A percentile compares a stretch with the other conserved stretches of the same genome.
phyloP scores from a whole-genome alignment of 2,329 filamentous ascomycete species.

The Aspergillus jensenii region DNA sequence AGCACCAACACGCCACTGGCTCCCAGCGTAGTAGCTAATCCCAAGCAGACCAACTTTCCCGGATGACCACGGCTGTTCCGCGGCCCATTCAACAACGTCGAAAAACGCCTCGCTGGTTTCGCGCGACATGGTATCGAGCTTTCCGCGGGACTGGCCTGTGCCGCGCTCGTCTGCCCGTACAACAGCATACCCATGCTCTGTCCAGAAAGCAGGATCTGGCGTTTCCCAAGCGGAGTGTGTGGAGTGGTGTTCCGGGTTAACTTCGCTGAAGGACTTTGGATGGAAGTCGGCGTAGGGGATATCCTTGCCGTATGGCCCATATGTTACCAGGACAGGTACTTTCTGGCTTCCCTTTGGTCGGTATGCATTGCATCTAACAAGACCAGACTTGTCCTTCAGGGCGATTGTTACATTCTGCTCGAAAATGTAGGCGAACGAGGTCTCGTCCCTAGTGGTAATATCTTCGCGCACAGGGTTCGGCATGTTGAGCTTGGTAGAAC shows the following conservation, averaged over 20 bases:
- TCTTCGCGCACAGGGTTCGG: slow-evolving; percentile 30
- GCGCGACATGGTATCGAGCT: slow-evolving; percentile 54
- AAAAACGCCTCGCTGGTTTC: slow-evolving; percentile 54
- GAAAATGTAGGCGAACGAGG: slow-evolving; percentile 47
- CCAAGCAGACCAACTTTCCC: slow-evolving; percentile 54
- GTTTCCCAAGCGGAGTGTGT: slow-evolving; percentile 61
- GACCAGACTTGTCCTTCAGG: slow-evolving; percentile 39
- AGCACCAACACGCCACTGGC: slow-evolving; percentile 57
- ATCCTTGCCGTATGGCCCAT: slow-evolving; percentile 73
- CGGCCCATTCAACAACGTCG: slow-evolving; percentile 54
- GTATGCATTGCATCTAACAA: slow-evolving; percentile 54
- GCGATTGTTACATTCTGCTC: slow-evolving; percentile 51
- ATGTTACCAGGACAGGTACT: slow-evolving; percentile 65
- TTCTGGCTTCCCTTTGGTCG: slow-evolving; percentile 43
- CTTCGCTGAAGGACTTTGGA: slow-evolving; percentile 51
- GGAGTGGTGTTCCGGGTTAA: slow-evolving; percentile 56
- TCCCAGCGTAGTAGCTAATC: slow-evolving; percentile 55
- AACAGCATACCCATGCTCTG: slow-evolving; percentile 53
- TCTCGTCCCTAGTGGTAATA: slow-evolving; percentile 33
- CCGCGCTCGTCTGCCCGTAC: slow-evolving; percentile 57
- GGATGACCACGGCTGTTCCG: slow-evolving; percentile 51
- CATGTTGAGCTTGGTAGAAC: slow-evolving; percentile 16
- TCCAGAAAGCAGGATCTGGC: slow-evolving; percentile 60
- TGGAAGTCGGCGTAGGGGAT: slow-evolving; percentile 61
- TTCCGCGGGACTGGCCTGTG: slow-evolving; percentile 52